Conservation (phyloP, 192 early-diverging fungal genomes). For the Linnemannia zychae region DNA sequence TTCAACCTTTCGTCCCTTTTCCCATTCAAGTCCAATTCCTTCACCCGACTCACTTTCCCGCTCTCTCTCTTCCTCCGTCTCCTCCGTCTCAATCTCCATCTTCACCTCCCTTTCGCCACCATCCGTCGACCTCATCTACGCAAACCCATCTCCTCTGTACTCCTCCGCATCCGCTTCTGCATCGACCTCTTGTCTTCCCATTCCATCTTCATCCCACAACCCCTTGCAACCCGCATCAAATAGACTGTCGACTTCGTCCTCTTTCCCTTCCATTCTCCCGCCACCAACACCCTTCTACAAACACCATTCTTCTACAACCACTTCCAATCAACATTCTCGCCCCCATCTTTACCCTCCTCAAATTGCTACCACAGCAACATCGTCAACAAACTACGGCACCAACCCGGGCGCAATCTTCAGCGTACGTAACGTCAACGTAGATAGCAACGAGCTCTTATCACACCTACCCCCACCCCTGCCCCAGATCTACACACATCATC, state of each 20-base stretch:
- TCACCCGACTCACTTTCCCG: constrained; percentile 1
- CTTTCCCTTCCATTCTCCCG: background rate
- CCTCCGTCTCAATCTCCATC: background rate
- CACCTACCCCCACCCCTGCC: background rate
- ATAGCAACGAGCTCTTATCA: background rate
- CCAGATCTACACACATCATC: background rate
- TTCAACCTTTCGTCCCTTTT: background rate
- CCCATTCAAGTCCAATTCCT: constrained; percentile 1
- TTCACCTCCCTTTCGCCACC: background rate
- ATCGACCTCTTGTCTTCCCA: background rate
- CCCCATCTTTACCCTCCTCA: constrained; percentile 6
- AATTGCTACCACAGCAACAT: background rate
- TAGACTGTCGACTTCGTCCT: background rate
- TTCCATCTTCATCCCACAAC: background rate
- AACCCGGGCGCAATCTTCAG: background rate
- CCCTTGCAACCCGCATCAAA: background rate
- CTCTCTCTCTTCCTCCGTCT: constrained; percentile 5
- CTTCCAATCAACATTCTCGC: background rate
- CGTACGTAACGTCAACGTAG: background rate
- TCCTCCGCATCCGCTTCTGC: constrained; percentile 4
- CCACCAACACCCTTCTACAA: background rate
- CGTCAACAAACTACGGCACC: background rate
- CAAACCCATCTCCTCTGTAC: background rate
- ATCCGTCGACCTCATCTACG: background rate
- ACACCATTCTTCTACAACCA: background rate